phyloP scores from a whole-genome alignment of 2,329 filamentous ascomycete species.

The Pestalotiopsis sp. region DNA sequence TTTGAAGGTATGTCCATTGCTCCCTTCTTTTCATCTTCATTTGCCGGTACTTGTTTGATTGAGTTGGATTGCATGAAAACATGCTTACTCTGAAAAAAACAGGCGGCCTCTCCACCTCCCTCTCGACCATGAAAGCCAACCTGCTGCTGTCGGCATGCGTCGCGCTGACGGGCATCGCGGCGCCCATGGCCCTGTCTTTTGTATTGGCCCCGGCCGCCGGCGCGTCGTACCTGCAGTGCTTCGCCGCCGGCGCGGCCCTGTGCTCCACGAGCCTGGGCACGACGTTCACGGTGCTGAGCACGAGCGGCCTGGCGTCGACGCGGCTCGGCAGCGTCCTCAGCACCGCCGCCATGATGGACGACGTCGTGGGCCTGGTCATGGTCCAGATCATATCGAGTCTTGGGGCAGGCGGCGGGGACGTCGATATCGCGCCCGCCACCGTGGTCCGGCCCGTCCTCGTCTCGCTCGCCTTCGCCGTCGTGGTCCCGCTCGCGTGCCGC shows the following conservation, averaged over 20 bases:
- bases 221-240: slow-evolving; percentile 63
- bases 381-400: slow-evolving; percentile 75
- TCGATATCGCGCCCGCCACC: slow-evolving; percentile 32
- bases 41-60: slow-evolving; percentile 21
- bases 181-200: slow-evolving; percentile 70
- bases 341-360: slow-evolving; percentile 80
- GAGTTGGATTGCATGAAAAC: not conserved
- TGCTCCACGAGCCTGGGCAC: slow-evolving; percentile 78
- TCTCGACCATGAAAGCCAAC: slow-evolving; percentile 60
- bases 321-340: slow-evolving; percentile 65
- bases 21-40: too few relatives aligned
- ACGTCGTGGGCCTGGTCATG: slow-evolving; percentile 78
- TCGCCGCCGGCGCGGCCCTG: slow-evolving; percentile 73
- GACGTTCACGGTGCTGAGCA: slow-evolving; percentile 61
- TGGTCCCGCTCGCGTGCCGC: slow-evolving; percentile 49
- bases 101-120: slow-evolving; percentile 61
- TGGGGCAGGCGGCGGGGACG: slow-evolving; percentile 34
- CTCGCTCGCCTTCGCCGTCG: slow-evolving; percentile 53
- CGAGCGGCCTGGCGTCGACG: slow-evolving; percentile 44
- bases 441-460: slow-evolving; percentile 50
- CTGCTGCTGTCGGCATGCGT: slow-evolving; percentile 62
- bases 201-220: slow-evolving; percentile 51
- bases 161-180: slow-evolving; percentile 65
- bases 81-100: not conserved
- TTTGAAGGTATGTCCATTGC: slow-evolving; percentile 58